Evolutionary conservation across 1,284 basidiomycete species (phyloP), one percentile per base, ranked within the genome.

Genomic region (Rhodotorula sp.): DNA sequence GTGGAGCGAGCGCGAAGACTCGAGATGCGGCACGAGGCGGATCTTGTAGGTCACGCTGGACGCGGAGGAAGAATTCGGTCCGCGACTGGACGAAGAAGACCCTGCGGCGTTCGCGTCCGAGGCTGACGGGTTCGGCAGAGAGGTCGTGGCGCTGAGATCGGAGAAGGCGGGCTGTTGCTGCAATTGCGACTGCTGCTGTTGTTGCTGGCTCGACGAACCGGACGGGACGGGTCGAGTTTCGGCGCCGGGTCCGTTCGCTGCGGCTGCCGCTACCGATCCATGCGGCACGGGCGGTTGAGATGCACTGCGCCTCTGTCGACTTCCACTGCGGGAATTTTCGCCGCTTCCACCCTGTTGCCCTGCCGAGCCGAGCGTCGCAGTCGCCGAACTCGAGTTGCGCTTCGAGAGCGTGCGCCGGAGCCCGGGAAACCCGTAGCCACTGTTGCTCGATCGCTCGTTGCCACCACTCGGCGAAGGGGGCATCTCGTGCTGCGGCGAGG

Each of bases 1-100:
- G 69, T 91, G 88, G 21, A 98, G 87, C 0, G 92, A 92, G 62
- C 93, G 88, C 23, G 91, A 88, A 19, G 89, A 89, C 80, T 98
- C 94, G 78, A 98, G 89, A 80, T 97, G 92, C 6, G 95, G 95
- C 3, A 97, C 95, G 67, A 98, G 89, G 18, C 95, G 90, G 61
- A 88, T 83, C 8, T 85, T 83, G 72, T 85, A 83, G 12, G 63
- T 54, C 43, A 69, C 31, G 23, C 48, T 26, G 28, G 45, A 31
- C 16, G 60, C 28, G 10, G 60, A 31, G 19, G 47, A n/a, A 14
- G 26, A n/a, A 12, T 28, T 26, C 18, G 23, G 23, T 7, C 15
- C 31, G 23, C 38, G 38, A 43, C 21, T 68, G 64, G 66, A 60
- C 64, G 69, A 67, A 65, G 66, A 60, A 64, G 65, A 58, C 62